These are phyloP conservation scores for Daldinia vernicosa DNA, from an alignment of 495 filamentous ascomycete species.

Conservation along the genomic window DNA sequence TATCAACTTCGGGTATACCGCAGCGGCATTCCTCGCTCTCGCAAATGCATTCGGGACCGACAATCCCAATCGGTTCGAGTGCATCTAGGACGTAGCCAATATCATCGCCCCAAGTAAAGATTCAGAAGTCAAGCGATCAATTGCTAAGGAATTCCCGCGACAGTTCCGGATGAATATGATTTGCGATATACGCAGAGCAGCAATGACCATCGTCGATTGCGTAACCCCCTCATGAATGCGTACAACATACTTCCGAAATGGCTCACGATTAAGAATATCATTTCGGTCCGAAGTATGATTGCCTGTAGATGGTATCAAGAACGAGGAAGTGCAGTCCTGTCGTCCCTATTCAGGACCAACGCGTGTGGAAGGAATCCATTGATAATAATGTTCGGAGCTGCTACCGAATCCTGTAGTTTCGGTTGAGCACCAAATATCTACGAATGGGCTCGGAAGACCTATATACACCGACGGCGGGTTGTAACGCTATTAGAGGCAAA, in stretches of 20 bases:
- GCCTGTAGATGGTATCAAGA: neutral
- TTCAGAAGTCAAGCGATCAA: neutral
- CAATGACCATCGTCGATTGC: neutral
- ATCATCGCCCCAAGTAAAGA: neutral
- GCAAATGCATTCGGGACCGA: neutral
- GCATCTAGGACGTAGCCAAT: neutral
- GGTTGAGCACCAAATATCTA: too few species aligned
- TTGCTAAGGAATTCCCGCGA: neutral
- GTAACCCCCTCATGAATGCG: neutral
- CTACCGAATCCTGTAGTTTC: too few species aligned
- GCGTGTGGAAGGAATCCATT: too few species aligned
- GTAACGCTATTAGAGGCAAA: neutral
- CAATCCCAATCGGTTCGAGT: neutral
- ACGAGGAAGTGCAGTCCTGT: neutral
- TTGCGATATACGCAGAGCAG: neutral
- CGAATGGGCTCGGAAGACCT: neutral
- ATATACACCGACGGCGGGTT: neutral
- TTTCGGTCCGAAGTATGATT: neutral
- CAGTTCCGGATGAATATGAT: neutral
- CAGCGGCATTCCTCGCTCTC: neutral
- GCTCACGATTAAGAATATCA: neutral
- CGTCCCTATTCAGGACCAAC: too few species aligned
- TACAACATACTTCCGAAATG: neutral
- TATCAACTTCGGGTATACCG: neutral
- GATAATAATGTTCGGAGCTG: too few species aligned